These are phyloP conservation scores for Lactarius evosmus DNA, from an alignment of 768 basidiomycete genomes.

Conservation along the genomic window DNA sequence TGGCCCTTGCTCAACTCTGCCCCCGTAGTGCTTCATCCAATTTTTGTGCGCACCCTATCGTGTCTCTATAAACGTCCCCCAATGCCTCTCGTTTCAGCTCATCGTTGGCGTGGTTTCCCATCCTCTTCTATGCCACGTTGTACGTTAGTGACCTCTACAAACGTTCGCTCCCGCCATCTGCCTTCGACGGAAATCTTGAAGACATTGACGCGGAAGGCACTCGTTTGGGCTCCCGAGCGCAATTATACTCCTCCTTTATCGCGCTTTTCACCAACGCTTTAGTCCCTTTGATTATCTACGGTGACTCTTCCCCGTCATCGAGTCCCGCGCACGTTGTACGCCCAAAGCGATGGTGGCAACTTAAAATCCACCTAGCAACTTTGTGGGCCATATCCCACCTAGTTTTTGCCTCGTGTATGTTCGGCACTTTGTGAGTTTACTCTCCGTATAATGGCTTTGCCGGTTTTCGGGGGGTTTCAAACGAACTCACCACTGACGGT, in stretches of 20 bases:
- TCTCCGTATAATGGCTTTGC: not conserved
- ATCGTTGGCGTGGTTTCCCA: slow-evolving; percentile 91
- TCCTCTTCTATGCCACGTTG: slow-evolving; percentile 82
- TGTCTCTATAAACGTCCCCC: slow-evolving; percentile 1
- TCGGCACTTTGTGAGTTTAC: slow-evolving; percentile 71
- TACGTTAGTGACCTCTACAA: slow-evolving; percentile 89
- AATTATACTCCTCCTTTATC: slow-evolving; percentile 74
- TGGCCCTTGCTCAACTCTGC: slow-evolving; percentile 1
- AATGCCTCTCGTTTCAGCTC: slow-evolving; percentile 42
- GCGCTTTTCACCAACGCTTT: slow-evolving; percentile 64
- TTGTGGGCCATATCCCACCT: slow-evolving; percentile 79
- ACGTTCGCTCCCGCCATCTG: slow-evolving; percentile 37
- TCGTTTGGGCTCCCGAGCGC: slow-evolving; percentile 76
- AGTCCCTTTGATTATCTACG: slow-evolving; percentile 59
- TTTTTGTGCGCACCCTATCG: slow-evolving; percentile 53
- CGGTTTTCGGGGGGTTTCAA: not conserved
- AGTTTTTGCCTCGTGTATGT: slow-evolving; percentile 74
- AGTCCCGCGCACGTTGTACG: slow-evolving; percentile 1
- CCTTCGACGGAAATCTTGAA: slow-evolving; percentile 32
- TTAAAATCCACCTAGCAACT: slow-evolving; percentile 57
- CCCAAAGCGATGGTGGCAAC: slow-evolving; percentile 23
- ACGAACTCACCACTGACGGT: not conserved
- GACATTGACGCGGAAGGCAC: slow-evolving; percentile 64
- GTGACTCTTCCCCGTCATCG: not conserved
- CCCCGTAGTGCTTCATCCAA: slow-evolving; percentile 65